Percentiles rank a stretch among this genome's conserved stretches.
Conservation (phyloP, 345 rosid species). For the Aquilaria yunnanensis region DNA sequence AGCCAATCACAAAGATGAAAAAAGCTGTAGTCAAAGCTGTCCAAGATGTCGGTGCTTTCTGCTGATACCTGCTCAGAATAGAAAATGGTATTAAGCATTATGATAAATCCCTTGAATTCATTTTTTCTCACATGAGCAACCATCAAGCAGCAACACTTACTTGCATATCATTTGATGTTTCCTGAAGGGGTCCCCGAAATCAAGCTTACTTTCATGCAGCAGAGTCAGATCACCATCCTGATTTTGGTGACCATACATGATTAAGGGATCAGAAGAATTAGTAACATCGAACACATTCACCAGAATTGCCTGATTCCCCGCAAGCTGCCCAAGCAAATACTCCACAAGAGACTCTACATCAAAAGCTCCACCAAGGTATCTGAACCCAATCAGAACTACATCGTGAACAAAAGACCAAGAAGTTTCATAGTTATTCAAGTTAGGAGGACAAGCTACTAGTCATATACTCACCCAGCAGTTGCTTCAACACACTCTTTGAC, state of each 20-base stretch:
- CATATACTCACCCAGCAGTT: constrained; percentile 66
- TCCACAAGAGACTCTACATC: constrained; percentile 99
- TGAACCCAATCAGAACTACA: constrained; percentile 26
- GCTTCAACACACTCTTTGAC: constrained; percentile 68
- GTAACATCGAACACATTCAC: constrained; percentile 92
- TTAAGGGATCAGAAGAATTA: constrained; percentile 70
- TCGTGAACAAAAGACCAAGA: constrained; percentile 1
- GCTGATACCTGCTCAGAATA: constrained; percentile 58
- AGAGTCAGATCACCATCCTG: constrained; percentile 79
- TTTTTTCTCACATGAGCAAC: constrained; percentile 5
- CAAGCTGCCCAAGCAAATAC: constrained; percentile 94
- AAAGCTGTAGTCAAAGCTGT: constrained; percentile 66
- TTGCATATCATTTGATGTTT: constrained; percentile 92
- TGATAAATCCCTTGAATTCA: constrained; percentile 6
- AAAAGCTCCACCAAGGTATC: constrained; percentile 98
- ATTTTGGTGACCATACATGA: constrained; percentile 84
- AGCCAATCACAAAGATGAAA: constrained; percentile 66
- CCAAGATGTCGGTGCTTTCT: constrained; percentile 71
- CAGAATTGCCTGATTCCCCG: constrained; percentile 86
- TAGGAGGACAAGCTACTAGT: constrained; percentile 3
- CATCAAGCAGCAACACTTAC: constrained; percentile 27
- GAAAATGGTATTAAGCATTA: constrained; percentile 8
- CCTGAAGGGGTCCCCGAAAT: constrained; percentile 95
- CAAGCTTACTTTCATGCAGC: constrained; percentile 72
- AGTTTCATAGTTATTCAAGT: not conserved